These are phyloP conservation scores for Amaranthus tricolor DNA, from an alignment of 179 eudicot genomes.

Conservation along the genomic window DNA sequence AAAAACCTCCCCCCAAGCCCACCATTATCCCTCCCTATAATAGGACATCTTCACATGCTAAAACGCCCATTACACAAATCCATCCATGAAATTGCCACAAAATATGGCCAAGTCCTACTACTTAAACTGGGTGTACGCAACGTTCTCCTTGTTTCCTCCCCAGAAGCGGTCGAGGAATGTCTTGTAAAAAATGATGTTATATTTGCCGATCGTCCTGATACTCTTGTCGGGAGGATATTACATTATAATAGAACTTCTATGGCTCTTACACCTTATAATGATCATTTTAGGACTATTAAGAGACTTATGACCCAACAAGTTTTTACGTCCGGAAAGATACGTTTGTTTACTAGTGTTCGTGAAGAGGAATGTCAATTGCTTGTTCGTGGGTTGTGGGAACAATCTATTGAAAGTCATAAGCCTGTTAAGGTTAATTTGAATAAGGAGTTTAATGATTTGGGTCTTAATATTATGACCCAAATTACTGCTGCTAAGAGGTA, in stretches of 20 bases:
- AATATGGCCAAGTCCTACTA: conserved; percentile 29
- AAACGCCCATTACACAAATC: conserved; percentile 38
- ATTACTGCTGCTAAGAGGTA: conserved; percentile 51
- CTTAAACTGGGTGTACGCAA: conserved; percentile 43
- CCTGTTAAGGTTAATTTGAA: conserved; percentile 24
- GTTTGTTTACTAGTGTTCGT: conserved; percentile 24
- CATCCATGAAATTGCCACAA: conserved; percentile 26
- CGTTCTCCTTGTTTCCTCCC: conserved; percentile 44
- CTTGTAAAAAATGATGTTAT: conserved; percentile 38
- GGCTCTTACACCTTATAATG: conserved; percentile 44
- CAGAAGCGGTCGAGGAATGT: conserved; percentile 48
- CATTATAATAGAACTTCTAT: conserved; percentile 41
- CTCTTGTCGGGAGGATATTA: conserved; percentile 34
- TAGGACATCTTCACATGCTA: conserved; percentile 48
- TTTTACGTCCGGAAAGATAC: conserved; percentile 32
- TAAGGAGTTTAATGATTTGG: conserved; percentile 32
- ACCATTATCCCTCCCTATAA: conserved; percentile 28
- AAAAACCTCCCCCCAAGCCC: conserved; percentile 41
- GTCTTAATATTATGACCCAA: conserved; percentile 42
- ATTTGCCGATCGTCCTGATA: conserved; percentile 49
- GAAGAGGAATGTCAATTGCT: conserved; percentile 32
- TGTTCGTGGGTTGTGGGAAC: conserved; percentile 16
- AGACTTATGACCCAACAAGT: conserved; percentile 37
- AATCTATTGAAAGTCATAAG: neutral
- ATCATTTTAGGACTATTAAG: conserved; percentile 43